Conservation (phyloP, 1,284 basidiomycete species). For the Meira miltonrushii region DNA sequence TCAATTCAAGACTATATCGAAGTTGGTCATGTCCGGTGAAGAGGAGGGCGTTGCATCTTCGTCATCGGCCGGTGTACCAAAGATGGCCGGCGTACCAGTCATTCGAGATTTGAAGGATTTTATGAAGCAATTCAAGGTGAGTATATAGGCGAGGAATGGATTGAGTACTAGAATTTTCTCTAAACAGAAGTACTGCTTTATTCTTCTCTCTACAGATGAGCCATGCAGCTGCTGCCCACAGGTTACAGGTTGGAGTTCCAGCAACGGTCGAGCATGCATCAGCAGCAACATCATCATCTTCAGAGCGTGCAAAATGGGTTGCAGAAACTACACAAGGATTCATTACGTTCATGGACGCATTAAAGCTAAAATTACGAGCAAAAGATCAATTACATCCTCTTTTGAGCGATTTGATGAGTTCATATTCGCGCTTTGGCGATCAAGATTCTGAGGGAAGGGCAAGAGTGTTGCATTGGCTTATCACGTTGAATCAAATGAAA, state of each 20-base stretch:
- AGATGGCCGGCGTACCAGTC: constrained; percentile 13
- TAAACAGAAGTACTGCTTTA: neutral
- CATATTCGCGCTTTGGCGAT: constrained; percentile 52
- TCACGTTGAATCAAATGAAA: constrained; percentile 92
- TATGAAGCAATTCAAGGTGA: constrained; percentile 79
- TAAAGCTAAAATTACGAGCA: constrained; percentile 83
- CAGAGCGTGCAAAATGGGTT: constrained; percentile 93
- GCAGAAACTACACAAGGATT: constrained; percentile 93
- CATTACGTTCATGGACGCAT: constrained; percentile 97
- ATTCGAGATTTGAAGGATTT: constrained; percentile 59
- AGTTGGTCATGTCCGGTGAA: constrained; percentile 65
- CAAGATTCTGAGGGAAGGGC: constrained; percentile 74
- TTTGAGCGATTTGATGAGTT: constrained; percentile 84
- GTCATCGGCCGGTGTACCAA: neutral
- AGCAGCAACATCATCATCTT: constrained; percentile 56
- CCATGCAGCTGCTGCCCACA: constrained; percentile 81
- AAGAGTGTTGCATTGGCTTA: constrained; percentile 90
- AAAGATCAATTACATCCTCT: constrained; percentile 96
- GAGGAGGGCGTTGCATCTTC: neutral
- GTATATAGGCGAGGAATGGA: constrained; percentile 36
- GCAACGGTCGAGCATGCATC: constrained; percentile 87
- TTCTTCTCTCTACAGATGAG: constrained; percentile 65
- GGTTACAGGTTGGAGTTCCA: constrained; percentile 85
- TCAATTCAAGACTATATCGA: constrained; percentile 95
- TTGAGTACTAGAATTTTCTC: neutral